Evolutionary conservation across 441 rosid genomes (phyloP), one percentile per base, ranked within the genome.

Genomic region (Croton laevigatus): DNA sequence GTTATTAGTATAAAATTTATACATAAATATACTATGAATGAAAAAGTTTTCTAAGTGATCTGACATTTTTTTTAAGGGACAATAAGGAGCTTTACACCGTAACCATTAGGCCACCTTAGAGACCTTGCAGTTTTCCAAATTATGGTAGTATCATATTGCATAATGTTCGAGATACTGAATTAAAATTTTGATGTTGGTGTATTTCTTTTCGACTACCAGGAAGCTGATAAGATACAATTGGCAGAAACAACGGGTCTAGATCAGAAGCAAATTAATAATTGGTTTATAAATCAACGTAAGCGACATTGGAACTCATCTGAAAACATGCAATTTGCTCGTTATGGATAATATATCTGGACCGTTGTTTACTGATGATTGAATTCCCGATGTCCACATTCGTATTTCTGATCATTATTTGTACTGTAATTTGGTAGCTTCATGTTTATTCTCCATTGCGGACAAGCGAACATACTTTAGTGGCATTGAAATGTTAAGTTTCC

Each of bases 241-340:
- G 97, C 97, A 6, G 91, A 90, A 68, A 77, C 90, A 55, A 94
- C 98, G 14, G 97, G 98, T 0, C 77, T 94, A 46, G 95, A 94
- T 81, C 98, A 87, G 84, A 94, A 89, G 75, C 98, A 91, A 81
- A 94, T 94, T 48, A 94, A 91, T 73, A 94, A 94, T 46, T 94
- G 98, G 98, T 94, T 94, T 78, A 94, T 94, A 77, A 94, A 94
- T 77, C 98, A 94, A 78, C 73, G 97, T 65, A 91, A 94, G 82
- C 91, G 98, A 1, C 97, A 94, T 78, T 94, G 98, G 98, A 94
- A 91, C 66, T 95, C 97, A 1, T 81, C 95, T 0, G 96, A 91
- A 74, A 83, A 82, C 87, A 89, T 89, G 96, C 90, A 88, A 51
- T 87, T 83, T 44, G 77, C 76, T 13, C n/a, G 78, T 86, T 59